Percentiles rank a stretch among this genome's conserved stretches.
These are phyloP conservation scores for Metrosideros polymorpha DNA, from an alignment of 441 rosid genomes.

Conservation along the genomic window DNA sequence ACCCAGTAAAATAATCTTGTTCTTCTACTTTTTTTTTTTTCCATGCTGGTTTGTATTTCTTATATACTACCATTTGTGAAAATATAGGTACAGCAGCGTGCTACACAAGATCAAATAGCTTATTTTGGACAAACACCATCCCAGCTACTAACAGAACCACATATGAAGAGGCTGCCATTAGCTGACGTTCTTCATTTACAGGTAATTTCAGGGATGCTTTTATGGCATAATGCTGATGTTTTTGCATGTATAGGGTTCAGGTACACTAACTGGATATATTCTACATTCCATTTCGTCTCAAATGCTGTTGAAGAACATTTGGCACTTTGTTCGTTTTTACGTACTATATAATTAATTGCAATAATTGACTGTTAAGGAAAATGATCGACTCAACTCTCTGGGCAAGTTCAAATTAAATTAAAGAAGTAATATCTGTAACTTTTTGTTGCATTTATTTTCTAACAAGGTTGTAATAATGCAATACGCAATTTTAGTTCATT, in stretches of 20 bases:
- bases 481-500: background rate
- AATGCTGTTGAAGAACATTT: background rate
- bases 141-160: conserved; percentile 87
- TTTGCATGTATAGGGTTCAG: background rate
- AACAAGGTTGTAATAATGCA: background rate
- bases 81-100: conserved; percentile 82
- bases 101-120: conserved; percentile 98
- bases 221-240: background rate
- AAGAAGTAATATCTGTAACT: background rate
- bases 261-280: background rate
- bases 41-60: conserved; percentile 5
- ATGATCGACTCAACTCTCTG: background rate
- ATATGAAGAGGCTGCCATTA: conserved; percentile 75
- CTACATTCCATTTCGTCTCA: background rate
- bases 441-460: background rate
- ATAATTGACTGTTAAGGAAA: background rate
- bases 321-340: background rate
- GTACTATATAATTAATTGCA: background rate
- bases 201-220: conserved; percentile 25
- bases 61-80: conserved; percentile 10
- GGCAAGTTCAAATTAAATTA: background rate
- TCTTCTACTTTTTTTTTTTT: background rate
- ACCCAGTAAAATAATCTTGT: conserved; percentile 51
- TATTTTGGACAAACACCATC: conserved; percentile 99
- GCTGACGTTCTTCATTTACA: conserved; percentile 87